phyloP scores from a whole-genome alignment of 345 rosid species.

The Camelina laxa region DNA sequence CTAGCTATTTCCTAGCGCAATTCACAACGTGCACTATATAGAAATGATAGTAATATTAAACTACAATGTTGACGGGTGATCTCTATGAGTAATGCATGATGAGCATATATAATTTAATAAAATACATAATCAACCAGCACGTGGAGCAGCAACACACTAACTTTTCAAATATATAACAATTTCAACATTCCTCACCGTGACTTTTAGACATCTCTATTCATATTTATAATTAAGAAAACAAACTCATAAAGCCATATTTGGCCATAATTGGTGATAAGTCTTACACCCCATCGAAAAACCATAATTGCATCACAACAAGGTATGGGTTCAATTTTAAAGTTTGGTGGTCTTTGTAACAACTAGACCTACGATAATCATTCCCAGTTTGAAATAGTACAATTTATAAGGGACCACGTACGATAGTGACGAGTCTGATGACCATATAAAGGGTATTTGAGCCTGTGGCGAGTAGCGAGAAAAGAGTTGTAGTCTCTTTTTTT shows the following conservation, averaged over 20 bases:
- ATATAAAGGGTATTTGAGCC: not conserved
- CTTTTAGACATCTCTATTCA: not conserved
- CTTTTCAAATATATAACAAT: conserved; percentile 13
- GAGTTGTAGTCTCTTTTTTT: too few relatives aligned
- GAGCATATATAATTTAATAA: not conserved
- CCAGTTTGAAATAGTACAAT: not conserved
- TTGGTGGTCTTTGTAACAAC: conserved; percentile 10
- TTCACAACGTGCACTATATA: too few relatives aligned
- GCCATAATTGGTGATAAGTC: conserved; percentile 23
- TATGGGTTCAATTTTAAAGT: not conserved
- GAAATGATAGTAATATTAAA: too few relatives aligned
- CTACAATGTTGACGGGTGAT: not conserved
- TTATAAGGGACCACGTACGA: conserved; percentile 2
- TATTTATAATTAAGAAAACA: not conserved
- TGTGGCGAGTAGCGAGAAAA: not conserved
- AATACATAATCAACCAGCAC: not conserved
- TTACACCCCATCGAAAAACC: conserved; percentile 6
- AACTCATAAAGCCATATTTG: not conserved
- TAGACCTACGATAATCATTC: conserved; percentile 26
- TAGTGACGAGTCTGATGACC: conserved; percentile 13
- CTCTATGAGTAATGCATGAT: not conserved
- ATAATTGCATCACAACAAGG: not conserved
- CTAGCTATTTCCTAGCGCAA: too few relatives aligned
- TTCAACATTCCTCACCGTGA: not conserved
- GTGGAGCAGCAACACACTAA: conserved; percentile 30